A percentile compares a stretch with the other conserved stretches of the same genome.
phyloP scores from a whole-genome alignment of 2,329 filamentous ascomycete species.

The Epichloe coenophiala region DNA sequence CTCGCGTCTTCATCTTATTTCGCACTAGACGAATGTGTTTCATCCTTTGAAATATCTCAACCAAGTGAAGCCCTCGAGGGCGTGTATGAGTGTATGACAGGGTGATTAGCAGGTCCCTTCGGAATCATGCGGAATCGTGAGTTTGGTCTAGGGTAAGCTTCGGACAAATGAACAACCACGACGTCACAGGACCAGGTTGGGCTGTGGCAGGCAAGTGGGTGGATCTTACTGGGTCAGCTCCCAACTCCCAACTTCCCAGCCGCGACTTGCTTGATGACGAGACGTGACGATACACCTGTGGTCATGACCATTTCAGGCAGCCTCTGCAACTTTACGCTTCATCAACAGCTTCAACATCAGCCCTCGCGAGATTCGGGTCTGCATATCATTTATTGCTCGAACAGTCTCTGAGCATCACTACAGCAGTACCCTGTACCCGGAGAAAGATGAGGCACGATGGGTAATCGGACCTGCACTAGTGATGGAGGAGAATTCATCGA shows the following conservation, averaged over 20 bases:
- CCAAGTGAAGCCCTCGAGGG: too few relatives aligned
- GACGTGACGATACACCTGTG: background rate
- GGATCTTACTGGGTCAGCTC: too few relatives aligned
- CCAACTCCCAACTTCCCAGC: background rate
- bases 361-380: background rate
- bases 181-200: background rate
- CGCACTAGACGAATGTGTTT: too few relatives aligned
- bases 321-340: background rate
- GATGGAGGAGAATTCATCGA: slow-evolving; percentile 10
- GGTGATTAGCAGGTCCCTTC: too few relatives aligned
- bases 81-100: too few relatives aligned
- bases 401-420: background rate
- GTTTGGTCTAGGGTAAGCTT: background rate
- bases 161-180: too few relatives aligned
- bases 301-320: background rate
- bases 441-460: slow-evolving; percentile 4
- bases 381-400: background rate
- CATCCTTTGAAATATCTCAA: too few relatives aligned
- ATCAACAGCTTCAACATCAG: background rate
- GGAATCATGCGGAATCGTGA: too few relatives aligned
- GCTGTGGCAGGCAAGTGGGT: background rate
- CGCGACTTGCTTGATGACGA: background rate
- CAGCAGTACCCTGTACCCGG: background rate
- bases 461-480: background rate
- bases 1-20: too few relatives aligned